Evolutionary conservation across 306 rosid genomes (phyloP), one percentile per base, ranked within the genome.

Genomic region (Fragaria nilgerrensis): DNA sequence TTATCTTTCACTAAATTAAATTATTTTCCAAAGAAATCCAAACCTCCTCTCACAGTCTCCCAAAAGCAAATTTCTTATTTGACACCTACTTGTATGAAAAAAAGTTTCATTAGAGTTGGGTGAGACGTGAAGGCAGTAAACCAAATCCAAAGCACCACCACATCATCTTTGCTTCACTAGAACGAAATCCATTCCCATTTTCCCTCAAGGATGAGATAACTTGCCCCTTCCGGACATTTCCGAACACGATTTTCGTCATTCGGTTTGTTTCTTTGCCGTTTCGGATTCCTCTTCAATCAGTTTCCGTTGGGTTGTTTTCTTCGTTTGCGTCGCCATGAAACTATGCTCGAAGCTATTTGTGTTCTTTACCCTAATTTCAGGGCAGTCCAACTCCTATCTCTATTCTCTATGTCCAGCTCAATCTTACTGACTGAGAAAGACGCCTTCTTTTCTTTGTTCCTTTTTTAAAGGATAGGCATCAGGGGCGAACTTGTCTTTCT

Each of bases 321-420:
- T 58, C 14, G 55, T 32, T 58, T 23, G 19, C 11, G 16, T 59
- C 55, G 69, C 3, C 76, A 5, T 3, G 8, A 56, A 49, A 25
- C 45, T 25, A 58, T 19, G 12, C 44, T 17, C 4, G 49, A 68
- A 13, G 36, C 14, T 10, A 43, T 66, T 4, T 22, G 72, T 68
- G 10, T 41, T 41, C 47, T 68, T 43, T 11, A 0, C 68, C n/a
- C 11, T 6, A 23, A 12, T 37, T 23, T 43, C 14, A 22, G 53
- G 39, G 55, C 1, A 44, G 9, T 23, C 73, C 56, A 11, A 47
- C 11, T 15, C 25, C 73, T 10, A 7, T 32, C 44, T 15, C 45
- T 34, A 65, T 15, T 70, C 55, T 47, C 41, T 48, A 7, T 70
- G 58, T 70, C 76, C 76, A 12, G 64, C 75, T 72, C 75, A 71